Evolutionary conservation across 768 basidiomycete species (phyloP).

Genomic region (Lactarius hatsudake): DNA sequence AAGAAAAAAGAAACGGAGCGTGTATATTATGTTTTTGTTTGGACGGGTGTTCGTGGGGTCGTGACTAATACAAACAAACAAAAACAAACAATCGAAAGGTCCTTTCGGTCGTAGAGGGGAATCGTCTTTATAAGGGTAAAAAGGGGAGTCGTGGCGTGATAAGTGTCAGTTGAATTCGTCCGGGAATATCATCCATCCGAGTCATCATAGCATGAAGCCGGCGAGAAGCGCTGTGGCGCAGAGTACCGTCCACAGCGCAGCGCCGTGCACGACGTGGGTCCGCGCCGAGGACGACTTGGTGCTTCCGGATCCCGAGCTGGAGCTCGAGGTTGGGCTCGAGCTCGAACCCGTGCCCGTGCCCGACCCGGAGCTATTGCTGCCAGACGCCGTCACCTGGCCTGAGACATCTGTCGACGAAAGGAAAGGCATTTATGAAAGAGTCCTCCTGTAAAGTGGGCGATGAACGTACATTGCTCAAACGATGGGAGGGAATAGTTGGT

Average conservation of each 20-base stretch:
- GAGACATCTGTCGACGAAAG: neutral
- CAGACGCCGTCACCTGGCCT: neutral
- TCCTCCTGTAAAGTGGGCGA: neutral
- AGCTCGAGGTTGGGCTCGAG: neutral
- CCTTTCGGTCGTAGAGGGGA: neutral
- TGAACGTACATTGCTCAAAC: conserved; percentile 47
- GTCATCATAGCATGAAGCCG: neutral
- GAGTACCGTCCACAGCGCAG: neutral
- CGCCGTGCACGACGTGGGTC: neutral
- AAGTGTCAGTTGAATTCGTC: neutral
- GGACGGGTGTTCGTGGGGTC: neutral
- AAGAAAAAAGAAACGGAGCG: neutral
- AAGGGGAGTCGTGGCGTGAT: neutral
- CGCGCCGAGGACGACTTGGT: neutral
- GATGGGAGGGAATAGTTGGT: conserved; percentile 41
- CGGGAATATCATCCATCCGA: neutral
- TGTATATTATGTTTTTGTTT: neutral
- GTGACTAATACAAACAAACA: neutral
- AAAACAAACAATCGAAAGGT: neutral
- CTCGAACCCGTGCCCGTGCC: neutral
- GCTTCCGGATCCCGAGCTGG: neutral
- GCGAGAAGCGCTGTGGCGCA: neutral
- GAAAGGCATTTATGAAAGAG: neutral
- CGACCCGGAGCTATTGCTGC: neutral
- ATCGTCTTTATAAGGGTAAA: neutral